These are phyloP conservation scores for Porphyrellus cyaneotinctus DNA, from an alignment of 768 basidiomycete genomes.

Conservation along the genomic window DNA sequence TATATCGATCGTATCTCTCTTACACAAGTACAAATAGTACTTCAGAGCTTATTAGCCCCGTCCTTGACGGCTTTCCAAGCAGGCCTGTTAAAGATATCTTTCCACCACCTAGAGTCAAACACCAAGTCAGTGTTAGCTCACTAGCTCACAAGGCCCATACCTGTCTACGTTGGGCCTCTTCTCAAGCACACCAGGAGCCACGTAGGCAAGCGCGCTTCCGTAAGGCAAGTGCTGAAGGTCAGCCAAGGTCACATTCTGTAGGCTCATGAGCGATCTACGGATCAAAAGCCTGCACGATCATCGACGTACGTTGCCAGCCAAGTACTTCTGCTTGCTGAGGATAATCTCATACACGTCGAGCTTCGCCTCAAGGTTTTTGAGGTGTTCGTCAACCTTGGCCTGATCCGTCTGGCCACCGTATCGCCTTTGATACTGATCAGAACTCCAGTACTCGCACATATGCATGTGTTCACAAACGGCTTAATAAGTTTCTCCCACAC, in stretches of 20 bases:
- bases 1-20: too few relatives aligned
- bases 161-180: conserved; percentile 42
- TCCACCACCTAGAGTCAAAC: conserved; percentile 46
- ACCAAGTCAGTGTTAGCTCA: conserved; percentile 1
- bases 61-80: conserved; percentile 49
- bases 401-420: conserved; percentile 24
- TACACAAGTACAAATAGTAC: too few relatives aligned
- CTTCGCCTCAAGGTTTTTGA: conserved; percentile 27
- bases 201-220: conserved; percentile 26
- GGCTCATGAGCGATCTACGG: background rate
- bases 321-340: conserved; percentile 49
- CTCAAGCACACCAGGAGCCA: conserved; percentile 22
- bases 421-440: conserved; percentile 7
- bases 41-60: conserved; percentile 14
- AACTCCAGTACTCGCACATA: background rate
- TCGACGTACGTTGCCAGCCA: conserved; percentile 50
- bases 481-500: conserved; percentile 52
- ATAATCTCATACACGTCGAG: conserved; percentile 53
- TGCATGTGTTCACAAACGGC: conserved; percentile 30
- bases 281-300: background rate
- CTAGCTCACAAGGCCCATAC: conserved; percentile 22
- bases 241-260: conserved; percentile 46
- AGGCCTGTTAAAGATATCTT: conserved; percentile 40
- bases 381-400: conserved; percentile 11
- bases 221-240: conserved; percentile 58